Evolutionary conservation across 192 early-diverging fungal genomes (phyloP), one percentile per base, ranked within the genome.

Genomic region (Kickxella alabastrina): DNA sequence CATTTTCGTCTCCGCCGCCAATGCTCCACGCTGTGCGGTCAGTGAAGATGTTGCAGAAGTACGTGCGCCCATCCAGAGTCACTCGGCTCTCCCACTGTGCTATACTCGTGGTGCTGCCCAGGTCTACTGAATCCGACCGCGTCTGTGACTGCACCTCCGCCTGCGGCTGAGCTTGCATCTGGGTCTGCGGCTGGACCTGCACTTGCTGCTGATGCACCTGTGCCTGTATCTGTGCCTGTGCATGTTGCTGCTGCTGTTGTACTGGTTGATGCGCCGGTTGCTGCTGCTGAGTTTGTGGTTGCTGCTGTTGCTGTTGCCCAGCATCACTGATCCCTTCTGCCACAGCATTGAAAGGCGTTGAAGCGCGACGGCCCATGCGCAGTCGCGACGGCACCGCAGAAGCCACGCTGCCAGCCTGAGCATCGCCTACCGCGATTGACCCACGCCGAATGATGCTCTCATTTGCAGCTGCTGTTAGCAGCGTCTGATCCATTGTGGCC

Each of bases 31-130:
- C 70, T 5, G 79, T 84, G 46, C 76, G 69, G 59, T 87, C 84
- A 9, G 86, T 86, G 18, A 86, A 65, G 54, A 82, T 79, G 66
- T 87, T 84, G 77, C 81, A 86, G 54, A 69, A 86, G 58, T 85
- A 87, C 12, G 59, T 56, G 13, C 79, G 60, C 2, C 83, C 80
- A 40, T 87, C 86, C 0, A 70, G 59, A 18, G 79, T 74, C 22
- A 53, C 41, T 44, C 82, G 84, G 53, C 73, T 71, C 27, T 81
- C 84, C 86, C 86, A 87, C 46, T 85, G 71, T 17, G 71, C 46
- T 13, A 75, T 60, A 35, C 44, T 65, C 22, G 40, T 24, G 13
- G 32, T 54, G 26, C 38, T 17, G 25, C 44, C 34, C 27, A 54
- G 44, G 12, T 50, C 49, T 10, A 48, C 42, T 1, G 65, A 48